phyloP scores from a whole-genome alignment of 2,329 filamentous ascomycete genomes.

The Cladophialophora exuberans region DNA sequence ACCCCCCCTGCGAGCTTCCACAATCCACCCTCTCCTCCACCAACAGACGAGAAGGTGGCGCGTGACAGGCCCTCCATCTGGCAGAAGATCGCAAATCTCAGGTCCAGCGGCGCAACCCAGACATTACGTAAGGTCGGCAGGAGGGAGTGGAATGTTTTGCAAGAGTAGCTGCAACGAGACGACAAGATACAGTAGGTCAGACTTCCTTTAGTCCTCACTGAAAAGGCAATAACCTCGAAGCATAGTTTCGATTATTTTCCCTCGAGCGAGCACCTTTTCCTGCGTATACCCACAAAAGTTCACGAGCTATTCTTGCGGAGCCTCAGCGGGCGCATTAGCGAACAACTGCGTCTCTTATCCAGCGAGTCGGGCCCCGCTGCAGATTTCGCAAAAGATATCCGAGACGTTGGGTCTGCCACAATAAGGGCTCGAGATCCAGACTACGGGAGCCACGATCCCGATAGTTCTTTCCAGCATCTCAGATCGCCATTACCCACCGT shows the following conservation, averaged over 20 bases:
- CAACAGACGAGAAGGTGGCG: conserved; percentile 16
- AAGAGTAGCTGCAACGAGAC: conserved; percentile 6
- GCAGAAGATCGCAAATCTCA: conserved; percentile 7
- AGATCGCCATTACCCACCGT: conserved; percentile 32
- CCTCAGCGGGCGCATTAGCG: conserved; percentile 8
- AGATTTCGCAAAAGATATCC: conserved; percentile 21
- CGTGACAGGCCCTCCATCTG: background rate
- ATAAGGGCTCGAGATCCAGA: conserved; percentile 20
- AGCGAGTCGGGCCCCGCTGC: conserved; percentile 12
- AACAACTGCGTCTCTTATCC: conserved; percentile 13
- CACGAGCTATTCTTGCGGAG: conserved; percentile 16
- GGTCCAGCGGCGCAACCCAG: background rate
- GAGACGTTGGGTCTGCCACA: conserved; percentile 15
- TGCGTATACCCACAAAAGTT: conserved; percentile 13
- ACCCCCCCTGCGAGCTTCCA: conserved; percentile 10
- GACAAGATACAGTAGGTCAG: conserved; percentile 20
- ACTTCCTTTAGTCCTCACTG: background rate
- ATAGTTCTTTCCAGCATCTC: conserved; percentile 33
- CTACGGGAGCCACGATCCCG: conserved; percentile 28
- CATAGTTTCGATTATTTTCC: conserved; percentile 22
- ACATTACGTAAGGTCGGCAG: conserved; percentile 9
- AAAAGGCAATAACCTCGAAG: conserved; percentile 5
- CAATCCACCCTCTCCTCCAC: conserved; percentile 15
- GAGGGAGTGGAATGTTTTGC: conserved; percentile 5
- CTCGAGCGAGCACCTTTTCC: conserved; percentile 9